A percentile compares a stretch with the other conserved stretches of the same genome.
These are phyloP conservation scores for Chlamydomonas sphaeroides DNA, from an alignment of 139 green algal species.

Conservation along the genomic window DNA sequence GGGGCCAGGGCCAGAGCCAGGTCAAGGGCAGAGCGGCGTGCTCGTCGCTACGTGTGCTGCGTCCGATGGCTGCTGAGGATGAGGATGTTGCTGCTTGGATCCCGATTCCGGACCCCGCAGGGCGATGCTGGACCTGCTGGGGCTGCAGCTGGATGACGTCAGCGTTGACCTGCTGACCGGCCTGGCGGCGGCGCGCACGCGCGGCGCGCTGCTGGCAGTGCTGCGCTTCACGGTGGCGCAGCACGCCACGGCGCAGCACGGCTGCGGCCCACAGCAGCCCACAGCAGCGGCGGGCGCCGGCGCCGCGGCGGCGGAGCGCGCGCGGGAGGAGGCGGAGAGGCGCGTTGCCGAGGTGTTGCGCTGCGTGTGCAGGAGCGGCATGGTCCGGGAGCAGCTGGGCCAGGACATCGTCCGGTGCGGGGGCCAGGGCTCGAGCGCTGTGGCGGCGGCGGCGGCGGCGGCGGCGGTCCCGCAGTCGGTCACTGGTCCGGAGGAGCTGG, in stretches of 20 bases:
- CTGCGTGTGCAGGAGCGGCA: neutral
- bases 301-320: too few relatives aligned
- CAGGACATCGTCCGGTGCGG: neutral
- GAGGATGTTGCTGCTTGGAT: too few relatives aligned
- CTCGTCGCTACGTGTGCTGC: too few relatives aligned
- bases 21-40: too few relatives aligned
- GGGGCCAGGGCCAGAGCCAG: too few relatives aligned
- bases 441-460: neutral
- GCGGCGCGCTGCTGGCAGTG: neutral
- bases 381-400: neutral
- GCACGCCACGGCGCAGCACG: too few relatives aligned
- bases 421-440: neutral
- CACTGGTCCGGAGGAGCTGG: neutral
- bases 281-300: neutral
- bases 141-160: constrained; percentile 49
- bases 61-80: too few relatives aligned
- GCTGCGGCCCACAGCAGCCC: neutral
- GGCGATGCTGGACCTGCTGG: constrained; percentile 78
- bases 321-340: neutral
- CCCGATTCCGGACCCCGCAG: constrained; percentile 40
- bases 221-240: neutral
- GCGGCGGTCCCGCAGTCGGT: neutral
- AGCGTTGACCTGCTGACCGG: neutral
- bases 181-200: neutral
- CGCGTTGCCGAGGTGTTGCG: neutral